Base-by-base conservation (phyloP, 106 monocot genomes). In the Hemerocallis citrina region DNA sequence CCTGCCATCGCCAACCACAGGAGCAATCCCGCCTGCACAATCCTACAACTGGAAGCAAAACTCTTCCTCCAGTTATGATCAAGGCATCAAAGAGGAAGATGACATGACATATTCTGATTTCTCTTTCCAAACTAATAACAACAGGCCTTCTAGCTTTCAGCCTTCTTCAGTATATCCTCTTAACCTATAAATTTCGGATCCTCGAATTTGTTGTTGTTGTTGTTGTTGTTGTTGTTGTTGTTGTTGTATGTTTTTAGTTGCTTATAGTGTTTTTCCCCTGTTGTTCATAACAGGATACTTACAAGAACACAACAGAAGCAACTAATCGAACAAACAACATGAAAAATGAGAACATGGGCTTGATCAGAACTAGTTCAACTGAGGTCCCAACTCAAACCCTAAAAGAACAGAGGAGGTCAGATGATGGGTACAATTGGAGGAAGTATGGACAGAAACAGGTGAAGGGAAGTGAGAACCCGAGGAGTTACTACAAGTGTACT, bases 391-490 rank as follows among this genome's bases (percentile, higher is more conserved):
- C 33, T 20, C 34, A 51, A 25, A 66, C 25, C 7, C 59, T 43
- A 19, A 67, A 45, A 40, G 62, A 60, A 7, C 69, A 69, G 23
- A 68, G 59, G 59, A 76, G 37, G 47, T 75, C 76, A 1, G 76
- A 81, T 7, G 81, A 81, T 29, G 81, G 81, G 1, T 81, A 76
- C 43, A 81, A 81, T 23, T 81, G 81, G 81, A 81, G 76, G 30
- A 81, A 81, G 42, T 81, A 81, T 34, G 81, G 81, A 35, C 81
- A 81, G 62, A 81, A 81, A 34, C 76, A 81, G 39, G 81, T 76
- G 16, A 81, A 76, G 12, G 81, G 81, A 11, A 81, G 81, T 34
- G 81, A 81, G 65, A 76, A 81, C 14, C 81, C 76, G 10, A 27
- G 81, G 23, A 72, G 76, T 33, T 81, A 81, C 64, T 81, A 81